Conservation (phyloP, 495 filamentous ascomycete species). For the Aspergillus leporis region DNA sequence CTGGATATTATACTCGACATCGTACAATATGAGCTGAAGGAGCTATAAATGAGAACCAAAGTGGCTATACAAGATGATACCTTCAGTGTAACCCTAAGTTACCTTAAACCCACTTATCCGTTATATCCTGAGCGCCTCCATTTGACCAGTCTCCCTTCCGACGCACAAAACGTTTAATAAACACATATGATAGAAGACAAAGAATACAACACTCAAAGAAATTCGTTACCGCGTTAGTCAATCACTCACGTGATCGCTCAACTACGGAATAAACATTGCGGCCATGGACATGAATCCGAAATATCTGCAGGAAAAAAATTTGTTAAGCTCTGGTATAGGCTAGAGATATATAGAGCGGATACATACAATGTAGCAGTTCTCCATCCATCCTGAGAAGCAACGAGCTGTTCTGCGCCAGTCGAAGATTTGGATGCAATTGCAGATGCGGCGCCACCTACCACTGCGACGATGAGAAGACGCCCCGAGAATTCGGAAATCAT, state of each 20-base stretch:
- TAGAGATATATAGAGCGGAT: background rate
- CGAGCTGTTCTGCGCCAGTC: slow-evolving; percentile 36
- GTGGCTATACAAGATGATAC: background rate
- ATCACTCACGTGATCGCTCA: background rate
- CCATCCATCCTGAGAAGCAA: slow-evolving; percentile 44
- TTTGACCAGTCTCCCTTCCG: background rate
- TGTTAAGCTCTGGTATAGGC: slow-evolving; percentile 7
- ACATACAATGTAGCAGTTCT: slow-evolving; percentile 41
- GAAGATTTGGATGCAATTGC: slow-evolving; percentile 40
- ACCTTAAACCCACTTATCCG: too few relatives aligned
- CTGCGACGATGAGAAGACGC: slow-evolving; percentile 51
- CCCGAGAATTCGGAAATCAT: slow-evolving; percentile 52
- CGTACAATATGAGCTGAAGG: background rate
- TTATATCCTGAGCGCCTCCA: background rate
- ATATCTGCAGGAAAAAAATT: slow-evolving; percentile 31
- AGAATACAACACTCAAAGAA: background rate
- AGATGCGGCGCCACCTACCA: slow-evolving; percentile 39
- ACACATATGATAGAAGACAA: background rate
- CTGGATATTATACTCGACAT: background rate
- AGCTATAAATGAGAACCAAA: background rate
- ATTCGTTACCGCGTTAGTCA: slow-evolving; percentile 1
- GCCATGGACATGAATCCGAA: slow-evolving; percentile 45
- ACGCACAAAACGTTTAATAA: background rate
- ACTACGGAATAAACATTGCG: slow-evolving; percentile 41
- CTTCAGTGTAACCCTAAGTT: too few relatives aligned